Percentiles rank a stretch among this genome's conserved stretches.
Conservation (phyloP, 768 basidiomycete species). For the Saitozyma podzolica region DNA sequence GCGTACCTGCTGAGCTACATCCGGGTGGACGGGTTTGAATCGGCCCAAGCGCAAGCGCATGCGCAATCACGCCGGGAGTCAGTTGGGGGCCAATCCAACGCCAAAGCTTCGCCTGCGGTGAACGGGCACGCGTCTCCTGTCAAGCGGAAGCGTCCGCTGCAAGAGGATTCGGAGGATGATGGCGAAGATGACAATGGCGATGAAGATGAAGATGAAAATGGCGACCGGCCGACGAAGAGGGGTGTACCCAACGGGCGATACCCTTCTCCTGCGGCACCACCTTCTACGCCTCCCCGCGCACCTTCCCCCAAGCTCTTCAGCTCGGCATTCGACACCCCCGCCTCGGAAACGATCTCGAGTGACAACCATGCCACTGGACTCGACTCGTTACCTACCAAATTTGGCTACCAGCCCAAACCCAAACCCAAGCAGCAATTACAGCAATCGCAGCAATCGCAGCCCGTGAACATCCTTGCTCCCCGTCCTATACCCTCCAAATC, state of each 20-base stretch:
- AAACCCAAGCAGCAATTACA: neutral
- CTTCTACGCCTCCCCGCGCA: neutral
- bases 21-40: conserved; percentile 46
- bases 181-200: conserved; percentile 1
- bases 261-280: neutral
- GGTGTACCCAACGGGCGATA: neutral
- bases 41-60: neutral
- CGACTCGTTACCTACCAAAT: conserved; percentile 9
- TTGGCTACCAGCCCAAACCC: conserved; percentile 6
- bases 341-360: no score
- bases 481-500: conserved; percentile 11
- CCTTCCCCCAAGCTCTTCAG: neutral
- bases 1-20: conserved; percentile 95
- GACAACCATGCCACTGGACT: conserved; percentile 2
- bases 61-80: neutral
- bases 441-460: neutral
- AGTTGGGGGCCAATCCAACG: neutral
- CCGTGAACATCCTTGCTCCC: conserved; percentile 3
- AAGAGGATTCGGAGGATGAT: neutral
- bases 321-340: neutral
- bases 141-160: neutral
- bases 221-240: neutral
- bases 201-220: neutral
- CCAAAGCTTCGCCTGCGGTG: neutral
- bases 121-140: neutral